phyloP scores from a whole-genome alignment of 441 rosid genomes.

The Adansonia grandidieri region DNA sequence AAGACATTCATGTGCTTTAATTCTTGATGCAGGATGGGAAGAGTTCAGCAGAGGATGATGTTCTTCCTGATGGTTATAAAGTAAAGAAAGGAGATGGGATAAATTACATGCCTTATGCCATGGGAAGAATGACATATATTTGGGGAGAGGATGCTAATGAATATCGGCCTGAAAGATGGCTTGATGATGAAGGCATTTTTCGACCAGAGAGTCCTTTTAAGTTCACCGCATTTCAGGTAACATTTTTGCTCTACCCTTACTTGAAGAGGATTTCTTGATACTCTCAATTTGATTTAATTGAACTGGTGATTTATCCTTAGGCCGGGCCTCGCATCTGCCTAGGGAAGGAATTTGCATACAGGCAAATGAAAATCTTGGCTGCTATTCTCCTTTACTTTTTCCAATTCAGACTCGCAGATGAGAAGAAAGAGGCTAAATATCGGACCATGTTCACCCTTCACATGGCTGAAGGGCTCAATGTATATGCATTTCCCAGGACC shows the following conservation, averaged over 20 bases:
- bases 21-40: slow-evolving; percentile 45
- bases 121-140: slow-evolving; percentile 51
- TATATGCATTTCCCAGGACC: slow-evolving; percentile 28
- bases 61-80: slow-evolving; percentile 45
- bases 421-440: slow-evolving; percentile 16
- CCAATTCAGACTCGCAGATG: slow-evolving; percentile 28
- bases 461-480: slow-evolving; percentile 32
- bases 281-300: not conserved
- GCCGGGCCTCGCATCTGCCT: slow-evolving; percentile 48
- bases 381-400: slow-evolving; percentile 29
- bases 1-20: not conserved
- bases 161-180: slow-evolving; percentile 53
- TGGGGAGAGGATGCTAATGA: slow-evolving; percentile 53
- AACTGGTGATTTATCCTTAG: slow-evolving; percentile 16
- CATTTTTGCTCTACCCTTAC: not conserved
- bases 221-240: slow-evolving; percentile 55
- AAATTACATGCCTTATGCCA: slow-evolving; percentile 44
- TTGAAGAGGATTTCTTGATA: not conserved
- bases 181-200: slow-evolving; percentile 36
- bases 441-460: slow-evolving; percentile 29
- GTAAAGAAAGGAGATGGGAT: slow-evolving; percentile 50
- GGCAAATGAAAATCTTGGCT: slow-evolving; percentile 35
- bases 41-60: slow-evolving; percentile 38
- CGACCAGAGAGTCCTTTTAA: slow-evolving; percentile 45
- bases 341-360: slow-evolving; percentile 48